These are phyloP conservation scores for Hortiboletus flavorubellus DNA, from an alignment of 768 basidiomycete species.

Conservation along the genomic window DNA sequence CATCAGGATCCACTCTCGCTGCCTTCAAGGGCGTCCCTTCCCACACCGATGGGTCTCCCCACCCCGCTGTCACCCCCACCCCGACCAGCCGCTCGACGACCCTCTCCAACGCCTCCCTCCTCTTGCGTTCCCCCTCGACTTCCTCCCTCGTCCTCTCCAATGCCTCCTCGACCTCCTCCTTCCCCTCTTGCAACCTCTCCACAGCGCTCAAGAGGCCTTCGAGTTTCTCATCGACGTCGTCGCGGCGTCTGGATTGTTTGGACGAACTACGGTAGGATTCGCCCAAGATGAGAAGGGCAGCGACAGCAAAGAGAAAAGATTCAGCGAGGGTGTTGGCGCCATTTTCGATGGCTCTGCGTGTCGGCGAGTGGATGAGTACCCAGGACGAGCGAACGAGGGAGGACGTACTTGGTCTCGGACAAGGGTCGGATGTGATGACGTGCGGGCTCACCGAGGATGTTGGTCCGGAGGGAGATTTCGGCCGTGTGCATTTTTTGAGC, in stretches of 20 bases:
- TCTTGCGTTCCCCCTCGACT: slow-evolving; percentile 18
- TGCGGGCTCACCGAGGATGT: slow-evolving; percentile 73
- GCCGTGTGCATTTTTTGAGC: slow-evolving; percentile 75
- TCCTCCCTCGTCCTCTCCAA: slow-evolving; percentile 47
- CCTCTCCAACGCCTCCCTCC: slow-evolving; percentile 64
- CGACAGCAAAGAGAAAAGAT: slow-evolving; percentile 79
- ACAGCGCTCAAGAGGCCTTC: slow-evolving; percentile 53
- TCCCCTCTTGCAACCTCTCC: slow-evolving; percentile 40
- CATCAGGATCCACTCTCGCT: slow-evolving; percentile 38
- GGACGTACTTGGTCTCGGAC: slow-evolving; percentile 64
- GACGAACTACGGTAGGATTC: slow-evolving; percentile 76
- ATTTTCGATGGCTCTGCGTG: slow-evolving; percentile 72
- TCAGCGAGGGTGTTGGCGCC: slow-evolving; percentile 84
- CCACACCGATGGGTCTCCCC: slow-evolving; percentile 51
- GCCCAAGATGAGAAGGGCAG: slow-evolving; percentile 66
- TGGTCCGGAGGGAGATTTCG: slow-evolving; percentile 69
- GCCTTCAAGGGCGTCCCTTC: slow-evolving; percentile 54
- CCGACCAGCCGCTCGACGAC: slow-evolving; percentile 68
- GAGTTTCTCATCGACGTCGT: slow-evolving; percentile 67
- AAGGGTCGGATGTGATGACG: slow-evolving; percentile 65
- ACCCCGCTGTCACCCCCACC: slow-evolving; percentile 59
- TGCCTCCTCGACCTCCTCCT: slow-evolving; percentile 41
- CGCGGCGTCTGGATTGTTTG: slow-evolving; percentile 66
- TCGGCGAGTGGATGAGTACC: not conserved
- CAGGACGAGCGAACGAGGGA: not conserved